These are phyloP conservation scores for Turritis glabra DNA, from an alignment of 345 rosid species.

Conservation along the genomic window DNA sequence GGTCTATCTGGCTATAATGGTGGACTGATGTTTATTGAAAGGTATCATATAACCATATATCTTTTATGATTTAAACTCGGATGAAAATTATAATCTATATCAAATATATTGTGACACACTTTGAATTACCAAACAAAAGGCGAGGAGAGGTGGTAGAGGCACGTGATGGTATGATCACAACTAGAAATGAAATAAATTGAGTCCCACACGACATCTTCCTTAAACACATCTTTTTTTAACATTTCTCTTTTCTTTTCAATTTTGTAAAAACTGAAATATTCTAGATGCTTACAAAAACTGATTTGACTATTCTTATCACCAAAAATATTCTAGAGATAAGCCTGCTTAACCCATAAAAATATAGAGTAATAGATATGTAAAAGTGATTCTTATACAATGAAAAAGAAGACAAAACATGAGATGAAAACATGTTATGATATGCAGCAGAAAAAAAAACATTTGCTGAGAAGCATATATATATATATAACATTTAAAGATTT, in stretches of 20 bases:
- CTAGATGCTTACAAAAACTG: no score
- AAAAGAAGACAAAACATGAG: background rate
- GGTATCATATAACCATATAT: constrained; percentile 19
- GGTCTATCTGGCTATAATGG: constrained; percentile 22
- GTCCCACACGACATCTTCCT: constrained; percentile 39
- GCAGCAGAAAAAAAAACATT: no score
- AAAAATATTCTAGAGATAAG: background rate
- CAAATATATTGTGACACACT: constrained; percentile 2
- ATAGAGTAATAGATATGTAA: background rate
- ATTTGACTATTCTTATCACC: background rate
- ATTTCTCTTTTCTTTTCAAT: background rate
- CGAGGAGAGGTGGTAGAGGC: constrained; percentile 11
- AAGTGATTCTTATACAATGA: background rate
- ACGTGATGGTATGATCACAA: constrained; percentile 27
- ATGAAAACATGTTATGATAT: no score
- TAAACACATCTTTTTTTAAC: constrained; percentile 24
- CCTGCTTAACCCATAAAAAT: background rate
- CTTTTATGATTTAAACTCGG: background rate
- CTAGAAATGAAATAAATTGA: constrained; percentile 32
- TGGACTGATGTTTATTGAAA: constrained; percentile 25
- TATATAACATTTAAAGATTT: no score
- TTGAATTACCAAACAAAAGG: constrained; percentile 32
- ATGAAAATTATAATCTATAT: background rate
- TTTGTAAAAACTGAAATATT: no score
- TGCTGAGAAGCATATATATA: no score